Evolutionary conservation across 1,139 yeast genomes (phyloP), one percentile per base, ranked within the genome.

Genomic region (Geotrichum reessii): DNA sequence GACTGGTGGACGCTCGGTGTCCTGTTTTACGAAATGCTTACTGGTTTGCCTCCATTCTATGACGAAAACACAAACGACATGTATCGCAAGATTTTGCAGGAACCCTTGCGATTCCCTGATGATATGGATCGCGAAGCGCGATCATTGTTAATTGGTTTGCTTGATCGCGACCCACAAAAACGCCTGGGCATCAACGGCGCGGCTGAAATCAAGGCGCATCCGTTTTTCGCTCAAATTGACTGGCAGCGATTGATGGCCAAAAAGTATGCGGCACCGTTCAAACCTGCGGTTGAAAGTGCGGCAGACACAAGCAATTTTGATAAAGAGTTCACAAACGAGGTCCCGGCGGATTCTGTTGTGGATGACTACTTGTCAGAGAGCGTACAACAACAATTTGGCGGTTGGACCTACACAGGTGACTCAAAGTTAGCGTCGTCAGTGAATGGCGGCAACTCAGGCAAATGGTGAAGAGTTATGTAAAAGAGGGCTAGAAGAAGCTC

Each of bases 1-100:
- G 99, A 93, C 74, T 93, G 97, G 95, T 93, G 99, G 99, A 93
- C 99, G 1, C 78, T 93, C 66, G 99, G 99, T 47, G 93, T 95
- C n/a, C 78, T 93, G 57, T 76, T 93, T 52, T 93, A 89, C 71
- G 99, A 93, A 71, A 93, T 93, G 99, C 79, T 93, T 64, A 91
- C 97, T 1, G 97, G 98, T 0, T 78, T 93, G 64, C 98, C 99
- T 11, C 97, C 97, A 52, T 93, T 91, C 71, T 93, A 90, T 71
- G 97, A 92, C 69, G 96, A 91, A 69, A 93, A 92, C 73, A 87
- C 87, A 14, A 87, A 90, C 61, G 85, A 85, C 56, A 93, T 93
- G 99, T 93, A 93, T 76, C 84, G 89, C 69, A 93, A 92, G 76
- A 93, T 93, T 64, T 76, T 93, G 61, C 90, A 89, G 69, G 93